These are phyloP conservation scores for Amauroascus niger DNA, from an alignment of 2,329 filamentous ascomycete genomes.

Conservation along the genomic window DNA sequence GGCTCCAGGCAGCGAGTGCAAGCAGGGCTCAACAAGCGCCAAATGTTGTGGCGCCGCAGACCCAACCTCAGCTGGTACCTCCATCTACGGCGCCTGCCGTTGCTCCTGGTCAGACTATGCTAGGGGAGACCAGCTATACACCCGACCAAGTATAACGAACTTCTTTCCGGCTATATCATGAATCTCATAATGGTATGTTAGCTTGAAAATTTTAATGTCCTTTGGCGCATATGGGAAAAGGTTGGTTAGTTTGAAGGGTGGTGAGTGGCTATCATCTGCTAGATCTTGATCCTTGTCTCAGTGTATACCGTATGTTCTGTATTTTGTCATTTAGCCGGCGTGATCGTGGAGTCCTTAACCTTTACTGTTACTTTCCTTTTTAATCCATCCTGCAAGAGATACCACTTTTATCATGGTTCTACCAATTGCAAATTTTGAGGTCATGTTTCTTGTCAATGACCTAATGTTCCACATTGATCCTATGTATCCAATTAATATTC, in stretches of 20 bases:
- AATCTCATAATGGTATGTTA: not conserved
- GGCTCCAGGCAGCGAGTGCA: slow-evolving; percentile 71
- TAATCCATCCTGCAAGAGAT: not conserved
- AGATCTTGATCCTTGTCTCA: no score
- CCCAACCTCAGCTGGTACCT: slow-evolving; percentile 31
- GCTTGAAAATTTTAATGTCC: not conserved
- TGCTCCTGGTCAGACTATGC: slow-evolving; percentile 47
- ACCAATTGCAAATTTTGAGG: not conserved
- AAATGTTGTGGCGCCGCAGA: slow-evolving; percentile 34
- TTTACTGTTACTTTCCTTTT: not conserved
- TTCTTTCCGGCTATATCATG: not conserved
- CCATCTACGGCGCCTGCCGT: slow-evolving; percentile 48
- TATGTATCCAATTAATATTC: no score
- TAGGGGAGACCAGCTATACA: slow-evolving; percentile 62
- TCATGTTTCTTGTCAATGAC: not conserved
- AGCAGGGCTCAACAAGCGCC: slow-evolving; percentile 34
- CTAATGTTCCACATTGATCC: not conserved
- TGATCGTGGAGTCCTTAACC: not conserved
- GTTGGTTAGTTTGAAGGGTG: not conserved
- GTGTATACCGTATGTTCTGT: not conserved
- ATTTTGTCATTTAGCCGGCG: not conserved
- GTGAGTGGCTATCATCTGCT: not conserved
- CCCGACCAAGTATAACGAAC: slow-evolving; percentile 45
- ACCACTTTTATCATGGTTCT: not conserved
- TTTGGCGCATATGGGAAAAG: not conserved